phyloP scores from a whole-genome alignment of 2,329 filamentous ascomycete genomes.

The Trichoderma pleuroti region DNA sequence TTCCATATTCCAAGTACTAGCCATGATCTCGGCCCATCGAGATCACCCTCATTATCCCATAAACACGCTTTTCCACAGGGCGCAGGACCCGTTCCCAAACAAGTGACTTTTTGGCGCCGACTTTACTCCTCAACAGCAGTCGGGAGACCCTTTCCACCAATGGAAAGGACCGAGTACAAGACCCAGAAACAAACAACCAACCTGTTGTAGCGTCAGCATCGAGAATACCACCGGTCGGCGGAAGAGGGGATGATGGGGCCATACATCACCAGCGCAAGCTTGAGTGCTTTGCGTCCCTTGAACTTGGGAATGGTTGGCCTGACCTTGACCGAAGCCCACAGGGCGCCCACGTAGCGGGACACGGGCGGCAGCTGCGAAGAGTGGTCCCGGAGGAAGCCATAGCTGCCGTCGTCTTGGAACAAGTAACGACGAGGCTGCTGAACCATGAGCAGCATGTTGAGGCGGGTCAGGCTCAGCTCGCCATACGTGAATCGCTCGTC shows the following conservation, averaged over 20 bases:
- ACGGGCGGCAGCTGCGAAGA: slow-evolving; percentile 36
- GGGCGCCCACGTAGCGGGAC: slow-evolving; percentile 40
- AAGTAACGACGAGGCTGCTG: background rate
- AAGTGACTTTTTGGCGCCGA: background rate
- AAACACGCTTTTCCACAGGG: background rate
- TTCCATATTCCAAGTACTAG: background rate
- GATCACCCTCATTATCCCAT: background rate
- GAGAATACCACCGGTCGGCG: background rate
- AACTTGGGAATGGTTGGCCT: slow-evolving; percentile 35
- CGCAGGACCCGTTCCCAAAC: background rate
- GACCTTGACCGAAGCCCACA: slow-evolving; percentile 47
- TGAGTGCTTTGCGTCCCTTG: slow-evolving; percentile 23
- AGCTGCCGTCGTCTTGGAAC: background rate
- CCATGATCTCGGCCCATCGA: background rate
- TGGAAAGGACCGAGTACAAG: background rate
- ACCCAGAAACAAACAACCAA: background rate
- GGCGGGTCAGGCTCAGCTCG: slow-evolving; percentile 5
- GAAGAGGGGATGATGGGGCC: slow-evolving; percentile 43
- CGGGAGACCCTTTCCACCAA: background rate
- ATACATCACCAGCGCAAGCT: slow-evolving; percentile 41
- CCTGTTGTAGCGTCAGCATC: background rate
- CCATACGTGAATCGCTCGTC: slow-evolving; percentile 18
- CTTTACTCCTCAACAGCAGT: background rate
- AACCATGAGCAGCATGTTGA: slow-evolving; percentile 6
- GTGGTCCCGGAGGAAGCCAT: slow-evolving; percentile 30